Conservation (phyloP, 345 rosid genomes). For the Geranium brycei region DNA sequence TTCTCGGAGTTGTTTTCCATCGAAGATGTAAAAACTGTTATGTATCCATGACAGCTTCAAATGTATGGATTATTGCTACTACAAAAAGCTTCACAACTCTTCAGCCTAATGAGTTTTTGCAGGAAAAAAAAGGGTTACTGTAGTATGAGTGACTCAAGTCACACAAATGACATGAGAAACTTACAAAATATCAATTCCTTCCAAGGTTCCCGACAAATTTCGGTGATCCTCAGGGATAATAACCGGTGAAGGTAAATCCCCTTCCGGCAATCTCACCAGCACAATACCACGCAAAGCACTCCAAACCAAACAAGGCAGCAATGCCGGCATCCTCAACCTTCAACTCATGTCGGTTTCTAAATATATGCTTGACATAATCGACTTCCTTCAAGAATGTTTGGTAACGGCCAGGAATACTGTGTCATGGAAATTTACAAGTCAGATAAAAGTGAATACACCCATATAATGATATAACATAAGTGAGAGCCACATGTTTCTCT, state of each 20-base stretch:
- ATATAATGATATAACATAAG: too few relatives aligned
- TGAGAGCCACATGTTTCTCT: too few relatives aligned
- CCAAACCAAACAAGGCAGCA: constrained; percentile 56
- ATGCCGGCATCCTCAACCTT: constrained; percentile 55
- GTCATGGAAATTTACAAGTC: neutral
- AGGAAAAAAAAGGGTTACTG: too few relatives aligned
- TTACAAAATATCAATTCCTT: neutral
- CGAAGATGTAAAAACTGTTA: too few relatives aligned
- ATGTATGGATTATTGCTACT: too few relatives aligned
- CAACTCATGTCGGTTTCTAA: constrained; percentile 50
- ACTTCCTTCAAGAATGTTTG: constrained; percentile 60
- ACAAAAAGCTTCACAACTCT: too few relatives aligned
- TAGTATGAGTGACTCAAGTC: too few relatives aligned
- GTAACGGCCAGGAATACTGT: constrained; percentile 43
- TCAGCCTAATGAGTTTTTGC: too few relatives aligned
- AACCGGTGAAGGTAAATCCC: constrained; percentile 64
- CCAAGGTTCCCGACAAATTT: neutral
- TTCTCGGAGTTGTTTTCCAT: too few relatives aligned
- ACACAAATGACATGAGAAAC: too few relatives aligned
- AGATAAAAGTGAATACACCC: too few relatives aligned
- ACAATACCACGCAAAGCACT: constrained; percentile 64
- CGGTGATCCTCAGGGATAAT: constrained; percentile 27
- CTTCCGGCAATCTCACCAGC: constrained; percentile 63
- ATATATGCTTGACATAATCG: constrained; percentile 32
- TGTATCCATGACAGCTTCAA: too few relatives aligned